Evolutionary conservation across 169 alveolate genomes (phyloP).

Genomic region (Plasmodium fragile): DNA sequence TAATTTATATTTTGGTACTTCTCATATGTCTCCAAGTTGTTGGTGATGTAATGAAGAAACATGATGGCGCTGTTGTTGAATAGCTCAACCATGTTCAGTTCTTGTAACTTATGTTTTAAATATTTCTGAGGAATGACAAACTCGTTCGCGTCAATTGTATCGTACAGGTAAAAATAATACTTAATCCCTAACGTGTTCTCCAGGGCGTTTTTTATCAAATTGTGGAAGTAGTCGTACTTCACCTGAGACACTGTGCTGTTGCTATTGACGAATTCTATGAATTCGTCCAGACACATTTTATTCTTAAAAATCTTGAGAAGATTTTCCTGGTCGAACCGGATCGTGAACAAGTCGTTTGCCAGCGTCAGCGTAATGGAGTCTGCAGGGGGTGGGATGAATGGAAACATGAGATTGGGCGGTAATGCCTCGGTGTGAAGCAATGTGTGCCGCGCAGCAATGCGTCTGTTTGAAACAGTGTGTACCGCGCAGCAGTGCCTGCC

Average conservation of each 20-base stretch:
- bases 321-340: conserved; percentile 58
- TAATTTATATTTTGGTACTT: conserved; percentile 44
- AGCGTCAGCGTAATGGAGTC: conserved; percentile 39
- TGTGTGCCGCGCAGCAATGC: background rate
- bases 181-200: conserved; percentile 80
- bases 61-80: conserved; percentile 59
- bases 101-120: conserved; percentile 36
- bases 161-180: conserved; percentile 84
- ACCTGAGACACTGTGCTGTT: background rate
- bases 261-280: conserved; percentile 43
- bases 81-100: conserved; percentile 56
- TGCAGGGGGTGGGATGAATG: background rate
- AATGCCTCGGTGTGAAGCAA: background rate
- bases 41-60: conserved; percentile 66
- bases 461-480: too few relatives aligned
- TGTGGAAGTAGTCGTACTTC: conserved; percentile 51
- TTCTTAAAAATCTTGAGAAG: conserved; percentile 47
- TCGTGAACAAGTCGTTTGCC: conserved; percentile 61
- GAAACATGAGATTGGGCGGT: background rate
- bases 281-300: conserved; percentile 48
- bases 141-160: conserved; percentile 86
- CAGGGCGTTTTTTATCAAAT: conserved; percentile 46
- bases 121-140: conserved; percentile 84
- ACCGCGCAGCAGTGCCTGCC: background rate
- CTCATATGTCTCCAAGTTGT: conserved; percentile 57